Conservation (phyloP, 805 yeast species). For the Wickerhamomyces kurtzmanii region DNA sequence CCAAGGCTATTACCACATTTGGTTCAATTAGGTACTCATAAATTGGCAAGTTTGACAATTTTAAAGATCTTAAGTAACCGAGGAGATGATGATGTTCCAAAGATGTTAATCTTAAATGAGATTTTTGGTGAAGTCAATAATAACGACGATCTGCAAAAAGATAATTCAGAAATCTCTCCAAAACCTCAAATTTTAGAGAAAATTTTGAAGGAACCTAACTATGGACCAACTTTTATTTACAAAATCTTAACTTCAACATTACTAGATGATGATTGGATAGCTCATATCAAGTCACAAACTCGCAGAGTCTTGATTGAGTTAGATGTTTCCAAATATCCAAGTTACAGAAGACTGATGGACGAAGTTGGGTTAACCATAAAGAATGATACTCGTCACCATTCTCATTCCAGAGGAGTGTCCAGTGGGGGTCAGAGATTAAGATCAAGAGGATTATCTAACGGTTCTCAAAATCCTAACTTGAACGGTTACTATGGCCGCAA, state of each 20-base stretch:
- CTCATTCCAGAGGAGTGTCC: too few species aligned
- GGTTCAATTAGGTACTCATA: slow-evolving; percentile 61
- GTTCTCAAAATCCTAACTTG: too few species aligned
- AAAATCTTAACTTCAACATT: slow-evolving; percentile 71
- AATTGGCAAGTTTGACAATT: slow-evolving; percentile 75
- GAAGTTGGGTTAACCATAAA: slow-evolving; percentile 74
- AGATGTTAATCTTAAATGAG: slow-evolving; percentile 47
- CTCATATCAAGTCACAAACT: slow-evolving; percentile 49
- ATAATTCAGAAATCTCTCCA: slow-evolving; percentile 8
- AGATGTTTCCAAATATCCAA: slow-evolving; percentile 48
- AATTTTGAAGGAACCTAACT: slow-evolving; percentile 55
- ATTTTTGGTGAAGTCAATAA: slow-evolving; percentile 48
- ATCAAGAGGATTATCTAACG: too few species aligned
- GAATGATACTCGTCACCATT: too few species aligned
- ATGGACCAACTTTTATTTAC: slow-evolving; percentile 71
- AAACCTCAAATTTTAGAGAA: slow-evolving; percentile 38
- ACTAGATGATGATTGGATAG: slow-evolving; percentile 45
- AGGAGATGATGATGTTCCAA: slow-evolving; percentile 52
- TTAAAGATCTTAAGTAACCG: slow-evolving; percentile 69
- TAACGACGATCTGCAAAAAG: slow-evolving; percentile 13
- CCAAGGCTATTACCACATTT: slow-evolving; percentile 53
- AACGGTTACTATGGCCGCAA: too few species aligned
- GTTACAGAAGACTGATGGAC: slow-evolving; percentile 79
- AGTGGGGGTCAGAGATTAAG: too few species aligned
- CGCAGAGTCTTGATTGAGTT: slow-evolving; percentile 52